A percentile compares a stretch with the other conserved stretches of the same genome.
Conservation (phyloP, 129 eudicot species). For the Pulicaria dysenterica region DNA sequence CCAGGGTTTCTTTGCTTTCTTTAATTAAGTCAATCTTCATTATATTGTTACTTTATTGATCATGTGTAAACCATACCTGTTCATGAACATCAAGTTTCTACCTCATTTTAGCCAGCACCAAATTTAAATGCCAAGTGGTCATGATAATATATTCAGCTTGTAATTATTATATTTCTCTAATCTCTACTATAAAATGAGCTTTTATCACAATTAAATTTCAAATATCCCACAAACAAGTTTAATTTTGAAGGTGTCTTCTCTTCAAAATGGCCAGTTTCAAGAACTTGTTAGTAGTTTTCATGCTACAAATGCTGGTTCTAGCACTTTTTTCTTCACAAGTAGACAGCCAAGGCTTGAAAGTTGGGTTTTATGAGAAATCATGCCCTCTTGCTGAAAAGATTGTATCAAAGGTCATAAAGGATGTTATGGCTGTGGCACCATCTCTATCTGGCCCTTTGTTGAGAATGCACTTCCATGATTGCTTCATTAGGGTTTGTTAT, state of each 20-base stretch:
- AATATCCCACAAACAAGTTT: slow-evolving; percentile 1
- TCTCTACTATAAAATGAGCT: slow-evolving; percentile 2
- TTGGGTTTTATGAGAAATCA: slow-evolving; percentile 54
- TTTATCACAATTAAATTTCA: slow-evolving; percentile 11
- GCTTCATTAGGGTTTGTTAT: slow-evolving; percentile 65
- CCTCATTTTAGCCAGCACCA: slow-evolving; percentile 1
- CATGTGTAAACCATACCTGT: not conserved
- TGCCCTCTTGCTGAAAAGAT: slow-evolving; percentile 56
- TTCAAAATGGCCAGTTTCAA: slow-evolving; percentile 15
- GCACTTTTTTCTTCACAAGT: slow-evolving; percentile 14
- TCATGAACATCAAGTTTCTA: slow-evolving; percentile 5
- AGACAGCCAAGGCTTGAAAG: slow-evolving; percentile 47
- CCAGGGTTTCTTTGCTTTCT: too few relatives aligned
- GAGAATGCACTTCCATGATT: slow-evolving; percentile 73
- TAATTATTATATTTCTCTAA: not conserved
- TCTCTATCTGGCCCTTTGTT: slow-evolving; percentile 59
- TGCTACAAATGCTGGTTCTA: slow-evolving; percentile 14
- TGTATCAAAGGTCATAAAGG: slow-evolving; percentile 25
- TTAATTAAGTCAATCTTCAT: too few relatives aligned
- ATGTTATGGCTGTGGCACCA: slow-evolving; percentile 52
- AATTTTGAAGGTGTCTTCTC: not conserved
- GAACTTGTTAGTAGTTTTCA: slow-evolving; percentile 3
- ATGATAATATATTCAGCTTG: not conserved
- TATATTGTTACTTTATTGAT: not conserved
- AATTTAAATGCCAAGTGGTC: not conserved